These are phyloP conservation scores for Paramecium bursaria DNA, from an alignment of 73 alveolate genomes.

Conservation along the genomic window DNA sequence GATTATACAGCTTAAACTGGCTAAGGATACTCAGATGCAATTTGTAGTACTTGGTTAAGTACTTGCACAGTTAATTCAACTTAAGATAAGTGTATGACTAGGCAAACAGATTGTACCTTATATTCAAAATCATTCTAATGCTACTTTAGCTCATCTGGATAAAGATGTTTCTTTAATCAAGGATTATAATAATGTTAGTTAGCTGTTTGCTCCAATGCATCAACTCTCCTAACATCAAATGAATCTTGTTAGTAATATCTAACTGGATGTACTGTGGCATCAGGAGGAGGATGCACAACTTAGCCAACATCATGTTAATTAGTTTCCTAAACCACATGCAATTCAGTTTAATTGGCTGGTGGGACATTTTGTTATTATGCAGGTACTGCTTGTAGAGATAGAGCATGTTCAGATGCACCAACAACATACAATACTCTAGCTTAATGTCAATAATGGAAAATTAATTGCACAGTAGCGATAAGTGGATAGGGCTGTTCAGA, in stretches of 20 bases:
- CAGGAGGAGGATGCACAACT: slow-evolving; percentile 2
- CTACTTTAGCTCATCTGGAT: not conserved
- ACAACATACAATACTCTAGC: not conserved
- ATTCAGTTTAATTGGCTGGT: not conserved
- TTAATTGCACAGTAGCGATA: slow-evolving; percentile 5
- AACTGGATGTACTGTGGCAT: slow-evolving; percentile 35
- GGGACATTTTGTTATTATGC: not conserved
- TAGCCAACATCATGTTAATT: not conserved
- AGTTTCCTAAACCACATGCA: not conserved
- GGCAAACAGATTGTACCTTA: not conserved
- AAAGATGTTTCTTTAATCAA: not conserved
- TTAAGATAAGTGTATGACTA: not conserved
- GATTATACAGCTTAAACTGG: slow-evolving; percentile 3
- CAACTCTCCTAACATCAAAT: not conserved
- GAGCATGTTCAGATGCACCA: slow-evolving; percentile 42
- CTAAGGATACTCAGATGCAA: not conserved
- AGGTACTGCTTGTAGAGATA: slow-evolving; percentile 4
- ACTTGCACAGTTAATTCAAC: not conserved
- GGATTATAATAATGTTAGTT: slow-evolving; percentile 30
- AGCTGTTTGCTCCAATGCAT: slow-evolving; percentile 37
- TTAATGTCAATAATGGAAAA: slow-evolving; percentile 6
- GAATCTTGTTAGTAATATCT: not conserved
- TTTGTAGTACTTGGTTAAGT: not conserved
- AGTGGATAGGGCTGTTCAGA: not conserved
- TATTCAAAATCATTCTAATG: not conserved